Conservation (phyloP, 2,329 filamentous ascomycete species). For the Exserohilum turcica region DNA sequence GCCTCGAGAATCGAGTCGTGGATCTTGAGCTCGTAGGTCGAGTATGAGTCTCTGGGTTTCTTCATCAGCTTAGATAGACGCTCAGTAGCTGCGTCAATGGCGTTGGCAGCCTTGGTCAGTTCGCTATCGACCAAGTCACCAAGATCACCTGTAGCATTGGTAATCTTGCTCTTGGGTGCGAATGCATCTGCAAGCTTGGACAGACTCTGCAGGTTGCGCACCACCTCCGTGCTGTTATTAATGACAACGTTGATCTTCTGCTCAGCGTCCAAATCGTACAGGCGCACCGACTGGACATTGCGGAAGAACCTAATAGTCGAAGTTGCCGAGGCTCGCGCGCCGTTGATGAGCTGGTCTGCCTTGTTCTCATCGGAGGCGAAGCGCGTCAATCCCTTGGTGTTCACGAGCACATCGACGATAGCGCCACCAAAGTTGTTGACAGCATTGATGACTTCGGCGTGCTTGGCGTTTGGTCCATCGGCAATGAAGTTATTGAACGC, state of each 20-base stretch:
- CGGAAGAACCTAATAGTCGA: constrained; percentile 95
- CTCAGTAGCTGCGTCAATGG: constrained; percentile 89
- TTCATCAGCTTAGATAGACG: constrained; percentile 90
- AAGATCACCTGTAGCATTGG: constrained; percentile 78
- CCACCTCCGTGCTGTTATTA: constrained; percentile 94
- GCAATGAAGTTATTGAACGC: constrained; percentile 99
- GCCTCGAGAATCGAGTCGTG: constrained; percentile 94
- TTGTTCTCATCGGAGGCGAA: constrained; percentile 97
- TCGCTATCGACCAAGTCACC: constrained; percentile 93
- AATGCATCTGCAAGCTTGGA: constrained; percentile 93
- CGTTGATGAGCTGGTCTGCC: constrained; percentile 80
- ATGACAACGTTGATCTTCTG: constrained; percentile 98
- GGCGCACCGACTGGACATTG: constrained; percentile 86
- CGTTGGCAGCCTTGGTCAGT: constrained; percentile 89
- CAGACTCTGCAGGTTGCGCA: constrained; percentile 89
- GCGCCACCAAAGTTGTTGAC: constrained; percentile 89
- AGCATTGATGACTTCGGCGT: constrained; percentile 89
- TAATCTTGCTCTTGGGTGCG: constrained; percentile 85
- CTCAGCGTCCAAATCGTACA: constrained; percentile 86
- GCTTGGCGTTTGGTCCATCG: constrained; percentile 87
- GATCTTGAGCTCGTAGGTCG: constrained; percentile 94
- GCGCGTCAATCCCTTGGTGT: constrained; percentile 91
- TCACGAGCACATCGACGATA: constrained; percentile 90
- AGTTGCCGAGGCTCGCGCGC: constrained; percentile 81
- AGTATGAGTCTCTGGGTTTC: constrained; percentile 94